phyloP scores from a whole-genome alignment of 805 yeast genomes.

The Pichia cabralensis region DNA sequence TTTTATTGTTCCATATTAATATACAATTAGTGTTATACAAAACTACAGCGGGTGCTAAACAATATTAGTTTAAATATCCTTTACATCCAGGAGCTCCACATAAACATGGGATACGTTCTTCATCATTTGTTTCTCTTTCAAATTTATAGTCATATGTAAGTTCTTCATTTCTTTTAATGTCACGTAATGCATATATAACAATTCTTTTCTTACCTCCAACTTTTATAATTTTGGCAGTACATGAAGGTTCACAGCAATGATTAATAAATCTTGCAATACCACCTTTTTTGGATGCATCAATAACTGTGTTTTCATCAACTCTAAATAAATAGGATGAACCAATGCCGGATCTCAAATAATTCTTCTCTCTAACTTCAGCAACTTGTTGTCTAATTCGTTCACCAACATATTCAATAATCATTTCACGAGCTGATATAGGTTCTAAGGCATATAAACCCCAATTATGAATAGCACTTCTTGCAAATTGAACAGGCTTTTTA shows the following conservation, averaged over 20 bases:
- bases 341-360: conserved; percentile 81
- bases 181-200: conserved; percentile 87
- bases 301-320: conserved; percentile 87
- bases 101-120: conserved; percentile 77
- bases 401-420: conserved; percentile 97
- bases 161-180: conserved; percentile 82
- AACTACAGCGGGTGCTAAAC: no score
- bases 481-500: conserved; percentile 92
- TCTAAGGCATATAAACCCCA: conserved; percentile 98
- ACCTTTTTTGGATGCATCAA: conserved; percentile 95
- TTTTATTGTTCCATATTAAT: no score
- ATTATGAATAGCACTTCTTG: conserved; percentile 92
- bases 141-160: conserved; percentile 94
- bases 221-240: conserved; percentile 92
- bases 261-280: conserved; percentile 96
- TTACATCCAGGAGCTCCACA: conserved; percentile 96
- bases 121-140: conserved; percentile 82
- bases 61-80: conserved; percentile 73
- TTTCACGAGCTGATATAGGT: conserved; percentile 90
- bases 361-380: conserved; percentile 84
- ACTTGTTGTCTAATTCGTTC: conserved; percentile 89
- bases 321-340: conserved; percentile 92
- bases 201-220: conserved; percentile 91
- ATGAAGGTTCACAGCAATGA: conserved; percentile 95
- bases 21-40: no score